These are phyloP conservation scores for Cystobasidium tubakii DNA, from an alignment of 768 basidiomycete genomes.

Conservation along the genomic window DNA sequence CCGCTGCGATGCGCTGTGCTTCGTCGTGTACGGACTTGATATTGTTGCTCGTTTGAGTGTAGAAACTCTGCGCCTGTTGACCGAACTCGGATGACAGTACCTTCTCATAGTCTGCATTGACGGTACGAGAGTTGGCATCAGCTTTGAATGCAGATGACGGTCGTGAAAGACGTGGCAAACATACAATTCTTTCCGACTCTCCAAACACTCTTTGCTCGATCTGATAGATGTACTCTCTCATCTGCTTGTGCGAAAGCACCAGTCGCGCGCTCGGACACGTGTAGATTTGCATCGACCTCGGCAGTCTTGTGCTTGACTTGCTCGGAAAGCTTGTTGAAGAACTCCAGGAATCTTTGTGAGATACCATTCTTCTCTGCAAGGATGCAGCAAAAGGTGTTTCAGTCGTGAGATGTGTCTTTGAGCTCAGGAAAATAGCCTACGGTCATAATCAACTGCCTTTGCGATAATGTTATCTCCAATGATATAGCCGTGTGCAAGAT, in stretches of 20 bases:
- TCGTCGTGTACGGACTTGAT: constrained; percentile 88
- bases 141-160: neutral
- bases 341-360: constrained; percentile 72
- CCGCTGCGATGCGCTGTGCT: constrained; percentile 69
- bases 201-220: constrained; percentile 24
- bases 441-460: constrained; percentile 52
- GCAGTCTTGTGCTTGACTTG: constrained; percentile 46
- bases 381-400: neutral
- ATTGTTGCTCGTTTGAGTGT: constrained; percentile 82
- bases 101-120: constrained; percentile 57
- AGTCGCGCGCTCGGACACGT: constrained; percentile 19
- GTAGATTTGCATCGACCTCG: constrained; percentile 30
- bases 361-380: constrained; percentile 64
- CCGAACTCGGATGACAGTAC: constrained; percentile 72
- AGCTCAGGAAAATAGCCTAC: constrained; percentile 44
- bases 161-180: neutral
- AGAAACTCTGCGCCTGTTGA: constrained; percentile 69
- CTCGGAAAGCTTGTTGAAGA: constrained; percentile 64
- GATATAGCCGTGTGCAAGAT: constrained; percentile 80
- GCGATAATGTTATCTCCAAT: constrained; percentile 73
- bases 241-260: constrained; percentile 20
- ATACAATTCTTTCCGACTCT: constrained; percentile 23
- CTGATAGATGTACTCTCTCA: constrained; percentile 26
- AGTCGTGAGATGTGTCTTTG: constrained; percentile 71
- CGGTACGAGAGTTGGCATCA: neutral